Conservation (phyloP, 257 asterid species). For the Solanum gracilifrons region DNA sequence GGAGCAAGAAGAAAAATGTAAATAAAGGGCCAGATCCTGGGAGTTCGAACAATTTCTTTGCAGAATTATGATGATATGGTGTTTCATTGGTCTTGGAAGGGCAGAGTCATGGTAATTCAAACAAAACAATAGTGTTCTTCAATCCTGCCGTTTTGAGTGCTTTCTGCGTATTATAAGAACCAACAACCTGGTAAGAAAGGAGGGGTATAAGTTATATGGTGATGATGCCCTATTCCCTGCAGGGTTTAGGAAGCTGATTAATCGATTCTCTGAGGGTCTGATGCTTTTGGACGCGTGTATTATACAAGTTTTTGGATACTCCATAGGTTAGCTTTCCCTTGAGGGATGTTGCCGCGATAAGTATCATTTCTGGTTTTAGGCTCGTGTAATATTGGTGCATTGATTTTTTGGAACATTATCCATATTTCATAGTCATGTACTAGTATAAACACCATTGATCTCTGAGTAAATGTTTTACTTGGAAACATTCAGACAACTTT, state of each 20-base stretch:
- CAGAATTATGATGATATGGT: conserved; percentile 39
- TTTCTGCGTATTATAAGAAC: not conserved
- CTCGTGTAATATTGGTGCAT: not conserved
- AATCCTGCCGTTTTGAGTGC: not conserved
- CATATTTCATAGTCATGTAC: not conserved
- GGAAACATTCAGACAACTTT: not conserved
- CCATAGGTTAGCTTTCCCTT: not conserved
- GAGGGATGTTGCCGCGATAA: not conserved
- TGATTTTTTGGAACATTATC: not conserved
- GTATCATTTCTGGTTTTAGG: not conserved
- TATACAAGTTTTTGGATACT: not conserved
- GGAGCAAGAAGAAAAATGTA: conserved; percentile 44
- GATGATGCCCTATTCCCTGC: not conserved
- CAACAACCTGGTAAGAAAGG: not conserved
- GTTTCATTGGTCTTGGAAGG: not conserved
- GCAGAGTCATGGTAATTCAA: not conserved
- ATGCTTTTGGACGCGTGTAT: not conserved
- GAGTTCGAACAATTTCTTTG: conserved; percentile 49
- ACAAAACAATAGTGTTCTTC: not conserved
- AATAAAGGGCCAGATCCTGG: conserved; percentile 25
- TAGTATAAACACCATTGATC: not conserved
- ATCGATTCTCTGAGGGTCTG: not conserved
- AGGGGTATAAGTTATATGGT: not conserved
- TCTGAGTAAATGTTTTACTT: not conserved
- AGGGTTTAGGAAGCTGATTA: not conserved